Evolutionary conservation across 768 basidiomycete species (phyloP), one percentile per base, ranked within the genome.

Genomic region (Pleurotus djamor): DNA sequence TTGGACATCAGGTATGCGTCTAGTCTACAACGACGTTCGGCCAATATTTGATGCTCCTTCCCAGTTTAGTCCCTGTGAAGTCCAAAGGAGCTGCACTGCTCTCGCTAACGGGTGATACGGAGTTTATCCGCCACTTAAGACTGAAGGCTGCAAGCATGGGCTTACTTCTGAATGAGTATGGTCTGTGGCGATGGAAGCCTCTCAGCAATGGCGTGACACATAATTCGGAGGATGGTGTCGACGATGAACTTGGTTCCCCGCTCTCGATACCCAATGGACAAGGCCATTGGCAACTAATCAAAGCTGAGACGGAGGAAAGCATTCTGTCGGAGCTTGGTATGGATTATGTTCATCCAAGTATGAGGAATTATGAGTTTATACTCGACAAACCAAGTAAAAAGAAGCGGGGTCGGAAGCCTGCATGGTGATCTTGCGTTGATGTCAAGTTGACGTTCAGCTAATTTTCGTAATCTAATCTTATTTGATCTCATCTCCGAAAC

Each of bases 151-250:
- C 64, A 5, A 72, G 70, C 47, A 64, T 75, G 2, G 82, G 80
- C 13, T 63, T 87, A 65, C 72, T 79, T 36, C 74, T 90, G 33
- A 81, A 87, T 63, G 84, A 86, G 63, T 82, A 76, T 61, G 89
- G 88, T 10, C 71, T 90, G 3, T 90, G 89, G 89, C 74, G 70
- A 52, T 87, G 85, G 83, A 71, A 69, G 35, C 10, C 33, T 8
- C 61, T 57, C 49, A 59, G 61, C 28, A 58, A 57, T 17, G 34
- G 16, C 6, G 16, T 9, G 47, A 14, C 45, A 12, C 35, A 13
- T n/a, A 14, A 7, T 7, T 44, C 34, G 38, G 60, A 50, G 48
- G 28, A 59, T 61, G 60, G 50, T 9, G 38, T 59, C 10, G 48
- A 37, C 14, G 49, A 61, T 13, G 21, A 28, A 28, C 21, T 28